Evolutionary conservation across 164 flowering plant species (phyloP).

Genomic region (Macadamia integrifolia): DNA sequence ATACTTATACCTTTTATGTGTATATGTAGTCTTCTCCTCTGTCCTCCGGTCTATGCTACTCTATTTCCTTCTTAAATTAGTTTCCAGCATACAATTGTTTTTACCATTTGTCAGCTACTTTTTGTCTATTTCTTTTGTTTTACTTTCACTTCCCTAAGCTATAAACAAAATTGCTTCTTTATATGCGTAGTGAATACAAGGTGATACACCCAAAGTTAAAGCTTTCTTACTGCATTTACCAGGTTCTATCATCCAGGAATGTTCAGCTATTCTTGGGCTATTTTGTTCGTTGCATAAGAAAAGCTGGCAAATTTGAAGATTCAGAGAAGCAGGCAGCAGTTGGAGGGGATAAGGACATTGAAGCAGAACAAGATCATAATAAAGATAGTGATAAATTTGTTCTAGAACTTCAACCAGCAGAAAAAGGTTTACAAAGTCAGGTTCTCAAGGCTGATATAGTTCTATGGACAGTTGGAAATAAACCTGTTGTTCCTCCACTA

Average conservation of each 20-base stretch:
- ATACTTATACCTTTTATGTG: not conserved
- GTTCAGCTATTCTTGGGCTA: constrained; percentile 80
- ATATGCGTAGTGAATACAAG: not conserved
- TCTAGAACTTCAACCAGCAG: constrained; percentile 81
- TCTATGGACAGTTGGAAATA: constrained; percentile 89
- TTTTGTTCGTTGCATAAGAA: constrained; percentile 62
- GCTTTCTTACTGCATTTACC: constrained; percentile 8
- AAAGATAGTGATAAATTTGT: constrained; percentile 33
- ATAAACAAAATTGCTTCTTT: too few relatives aligned
- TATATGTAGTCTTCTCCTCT: not conserved
- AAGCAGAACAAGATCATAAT: constrained; percentile 21
- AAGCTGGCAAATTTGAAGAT: constrained; percentile 24
- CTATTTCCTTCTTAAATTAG: too few relatives aligned
- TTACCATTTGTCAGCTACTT: too few relatives aligned
- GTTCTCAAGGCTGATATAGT: constrained; percentile 76
- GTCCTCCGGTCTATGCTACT: too few relatives aligned
- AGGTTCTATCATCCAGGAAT: constrained; percentile 86
- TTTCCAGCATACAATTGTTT: too few relatives aligned
- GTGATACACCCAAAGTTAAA: not conserved
- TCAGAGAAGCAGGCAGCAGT: constrained; percentile 15
- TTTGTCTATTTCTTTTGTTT: too few relatives aligned
- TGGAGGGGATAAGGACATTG: constrained; percentile 10
- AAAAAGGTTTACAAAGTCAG: constrained; percentile 59
- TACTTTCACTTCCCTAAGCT: too few relatives aligned
- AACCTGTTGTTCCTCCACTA: constrained; percentile 61